phyloP scores from a whole-genome alignment of 2,329 filamentous ascomycete species.

The Gaeumannomyces tritici region DNA sequence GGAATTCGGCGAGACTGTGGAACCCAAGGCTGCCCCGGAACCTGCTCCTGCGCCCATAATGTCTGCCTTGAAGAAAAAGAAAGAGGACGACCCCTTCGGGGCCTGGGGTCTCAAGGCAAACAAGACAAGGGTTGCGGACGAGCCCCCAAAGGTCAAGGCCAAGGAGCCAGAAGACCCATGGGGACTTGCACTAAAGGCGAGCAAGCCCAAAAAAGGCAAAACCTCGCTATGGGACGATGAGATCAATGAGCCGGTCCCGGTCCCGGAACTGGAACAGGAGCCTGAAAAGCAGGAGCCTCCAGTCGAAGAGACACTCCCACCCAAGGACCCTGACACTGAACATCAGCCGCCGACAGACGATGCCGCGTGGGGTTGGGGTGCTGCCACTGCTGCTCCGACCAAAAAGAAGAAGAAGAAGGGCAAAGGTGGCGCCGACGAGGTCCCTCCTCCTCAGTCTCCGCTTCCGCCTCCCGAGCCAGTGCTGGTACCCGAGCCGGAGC shows the following conservation, averaged over 20 bases:
- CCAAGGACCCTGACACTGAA: slow-evolving; percentile 10
- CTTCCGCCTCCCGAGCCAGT: slow-evolving; percentile 17
- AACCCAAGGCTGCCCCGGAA: slow-evolving; percentile 8
- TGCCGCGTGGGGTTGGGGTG: slow-evolving; percentile 18
- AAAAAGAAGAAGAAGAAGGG: slow-evolving; percentile 37
- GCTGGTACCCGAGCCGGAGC: slow-evolving; percentile 16
- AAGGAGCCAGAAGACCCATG: slow-evolving; percentile 17
- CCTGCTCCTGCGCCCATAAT: not conserved
- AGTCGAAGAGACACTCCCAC: slow-evolving; percentile 12
- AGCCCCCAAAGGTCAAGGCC: slow-evolving; percentile 14
- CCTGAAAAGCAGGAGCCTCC: slow-evolving; percentile 20
- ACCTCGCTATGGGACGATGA: slow-evolving; percentile 12
- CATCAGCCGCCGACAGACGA: slow-evolving; percentile 15
- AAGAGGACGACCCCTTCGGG: slow-evolving; percentile 12
- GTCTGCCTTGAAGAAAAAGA: slow-evolving; percentile 13
- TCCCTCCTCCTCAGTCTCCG: slow-evolving; percentile 23
- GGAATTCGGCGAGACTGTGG: slow-evolving; percentile 7
- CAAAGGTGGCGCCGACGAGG: slow-evolving; percentile 19
- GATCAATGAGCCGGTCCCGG: too few relatives aligned
- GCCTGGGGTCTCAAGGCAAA: slow-evolving; percentile 12
- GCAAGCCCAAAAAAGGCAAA: slow-evolving; percentile 30
- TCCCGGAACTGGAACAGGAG: slow-evolving; percentile 13
- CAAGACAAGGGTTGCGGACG: slow-evolving; percentile 31
- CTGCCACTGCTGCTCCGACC: slow-evolving; percentile 17
- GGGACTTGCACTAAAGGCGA: slow-evolving; percentile 27